phyloP scores from a whole-genome alignment of 139 green algal genomes.

The Desmodesmus armatus region DNA sequence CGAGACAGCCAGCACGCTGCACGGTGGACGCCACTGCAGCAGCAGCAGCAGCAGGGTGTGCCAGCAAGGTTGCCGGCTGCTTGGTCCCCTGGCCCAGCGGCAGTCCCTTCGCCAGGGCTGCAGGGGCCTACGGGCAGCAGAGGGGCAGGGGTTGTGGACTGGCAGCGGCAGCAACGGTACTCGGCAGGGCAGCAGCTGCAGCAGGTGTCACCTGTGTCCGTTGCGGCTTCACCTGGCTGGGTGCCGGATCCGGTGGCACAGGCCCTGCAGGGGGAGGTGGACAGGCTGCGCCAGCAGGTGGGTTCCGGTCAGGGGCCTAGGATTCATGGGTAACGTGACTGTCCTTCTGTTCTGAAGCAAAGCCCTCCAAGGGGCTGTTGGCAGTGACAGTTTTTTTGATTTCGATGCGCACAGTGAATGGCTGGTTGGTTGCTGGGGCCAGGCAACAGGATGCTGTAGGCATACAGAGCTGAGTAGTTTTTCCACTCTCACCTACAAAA shows the following conservation, averaged over 20 bases:
- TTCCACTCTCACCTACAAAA: too few species aligned
- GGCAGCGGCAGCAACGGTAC: conserved; percentile 24
- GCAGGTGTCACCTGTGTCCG: neutral
- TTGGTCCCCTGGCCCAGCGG: neutral
- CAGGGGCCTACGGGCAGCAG: neutral
- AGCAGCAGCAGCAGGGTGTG: neutral
- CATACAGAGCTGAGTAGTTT: too few species aligned
- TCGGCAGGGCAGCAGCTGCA: neutral
- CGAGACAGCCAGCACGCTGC: neutral
- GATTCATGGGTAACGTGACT: too few species aligned
- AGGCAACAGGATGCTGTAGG: too few species aligned
- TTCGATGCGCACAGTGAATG: too few species aligned
- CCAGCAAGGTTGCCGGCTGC: too few species aligned
- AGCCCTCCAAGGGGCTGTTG: too few species aligned
- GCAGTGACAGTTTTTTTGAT: too few species aligned
- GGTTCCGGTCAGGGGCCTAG: too few species aligned
- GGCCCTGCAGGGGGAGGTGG: conserved; percentile 13
- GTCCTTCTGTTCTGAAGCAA: too few species aligned
- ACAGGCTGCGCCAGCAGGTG: conserved; percentile 10
- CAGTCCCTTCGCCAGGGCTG: neutral
- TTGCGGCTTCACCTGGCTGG: too few species aligned
- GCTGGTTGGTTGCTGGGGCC: too few species aligned
- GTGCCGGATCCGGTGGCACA: conserved; percentile 8
- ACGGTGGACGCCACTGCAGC: neutral
- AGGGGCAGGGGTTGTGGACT: neutral